A percentile compares a stretch with the other conserved stretches of the same genome.
Conservation (phyloP, 805 yeast genomes). For the Barnettozyma siamensis region DNA sequence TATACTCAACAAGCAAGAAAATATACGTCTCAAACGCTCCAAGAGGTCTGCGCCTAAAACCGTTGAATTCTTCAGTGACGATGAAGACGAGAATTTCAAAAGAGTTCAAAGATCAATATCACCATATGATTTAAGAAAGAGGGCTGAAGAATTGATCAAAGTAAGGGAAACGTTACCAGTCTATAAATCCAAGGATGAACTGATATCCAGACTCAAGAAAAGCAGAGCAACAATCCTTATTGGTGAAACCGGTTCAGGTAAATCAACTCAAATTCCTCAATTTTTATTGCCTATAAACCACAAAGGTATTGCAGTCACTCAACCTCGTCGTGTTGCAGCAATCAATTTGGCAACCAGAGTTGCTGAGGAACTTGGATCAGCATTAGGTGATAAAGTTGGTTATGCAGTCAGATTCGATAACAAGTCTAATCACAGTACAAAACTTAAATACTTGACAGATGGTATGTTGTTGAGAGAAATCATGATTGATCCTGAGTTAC, state of each 20-base stretch:
- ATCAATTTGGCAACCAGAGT: conserved; percentile 90
- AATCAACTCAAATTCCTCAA: conserved; percentile 95
- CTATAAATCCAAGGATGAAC: conserved; percentile 59
- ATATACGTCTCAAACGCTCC: too few relatives aligned
- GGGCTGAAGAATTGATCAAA: conserved; percentile 41
- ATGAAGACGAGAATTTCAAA: conserved; percentile 26
- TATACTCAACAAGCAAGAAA: conserved; percentile 7
- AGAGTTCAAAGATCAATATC: conserved; percentile 16
- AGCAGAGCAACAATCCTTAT: conserved; percentile 74
- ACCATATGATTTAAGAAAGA: conserved; percentile 27
- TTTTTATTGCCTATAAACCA: conserved; percentile 52
- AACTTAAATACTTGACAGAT: conserved; percentile 83
- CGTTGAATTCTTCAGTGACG: conserved; percentile 33
- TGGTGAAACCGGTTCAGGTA: conserved; percentile 98
- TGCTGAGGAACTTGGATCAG: conserved; percentile 77
- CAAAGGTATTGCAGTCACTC: conserved; percentile 81
- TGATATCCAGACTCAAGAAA: conserved; percentile 46
- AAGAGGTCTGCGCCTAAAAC: conserved; percentile 19
- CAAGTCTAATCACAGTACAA: conserved; percentile 51
- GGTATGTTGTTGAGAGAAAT: conserved; percentile 95
- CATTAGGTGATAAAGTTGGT: conserved; percentile 79
- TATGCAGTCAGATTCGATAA: conserved; percentile 91
- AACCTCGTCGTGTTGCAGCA: conserved; percentile 97
- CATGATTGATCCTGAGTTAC: conserved; percentile 63
- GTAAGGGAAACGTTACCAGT: conserved; percentile 66